Conservation (phyloP, 495 filamentous ascomycete genomes). For the Lasiosphaeriaceae sp. region DNA sequence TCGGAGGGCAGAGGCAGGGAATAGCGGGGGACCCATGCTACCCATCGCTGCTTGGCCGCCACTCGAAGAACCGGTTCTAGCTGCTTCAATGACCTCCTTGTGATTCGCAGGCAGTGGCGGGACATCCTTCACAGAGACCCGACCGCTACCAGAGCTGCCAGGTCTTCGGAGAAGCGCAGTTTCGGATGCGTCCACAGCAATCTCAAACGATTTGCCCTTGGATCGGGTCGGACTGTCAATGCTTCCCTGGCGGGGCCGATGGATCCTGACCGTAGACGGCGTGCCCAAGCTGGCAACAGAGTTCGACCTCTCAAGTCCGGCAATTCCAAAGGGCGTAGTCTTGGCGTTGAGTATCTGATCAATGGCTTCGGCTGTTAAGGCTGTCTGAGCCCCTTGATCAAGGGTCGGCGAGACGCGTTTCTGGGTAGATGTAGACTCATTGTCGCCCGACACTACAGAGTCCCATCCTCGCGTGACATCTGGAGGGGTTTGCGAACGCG, state of each 20-base stretch:
- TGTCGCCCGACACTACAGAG: slow-evolving; percentile 40
- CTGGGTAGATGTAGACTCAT: slow-evolving; percentile 26
- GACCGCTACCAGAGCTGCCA: slow-evolving; percentile 64
- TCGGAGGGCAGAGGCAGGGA: slow-evolving; percentile 76
- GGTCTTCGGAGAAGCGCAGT: slow-evolving; percentile 47
- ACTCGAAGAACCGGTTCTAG: slow-evolving; percentile 48
- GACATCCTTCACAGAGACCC: slow-evolving; percentile 23
- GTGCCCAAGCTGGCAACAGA: slow-evolving; percentile 26
- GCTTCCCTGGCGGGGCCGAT: slow-evolving; percentile 36
- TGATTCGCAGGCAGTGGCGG: slow-evolving; percentile 82
- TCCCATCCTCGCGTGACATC: slow-evolving; percentile 40
- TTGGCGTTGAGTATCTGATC: slow-evolving; percentile 57
- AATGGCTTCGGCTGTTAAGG: slow-evolving; percentile 67
- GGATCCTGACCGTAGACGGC: slow-evolving; percentile 31
- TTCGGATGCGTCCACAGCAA: slow-evolving; percentile 16
- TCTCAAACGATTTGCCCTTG: slow-evolving; percentile 29
- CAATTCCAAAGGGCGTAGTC: slow-evolving; percentile 26
- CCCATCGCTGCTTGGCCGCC: slow-evolving; percentile 43
- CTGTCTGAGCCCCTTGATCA: slow-evolving; percentile 71
- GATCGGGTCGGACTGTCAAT: slow-evolving; percentile 33
- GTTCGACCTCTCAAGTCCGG: slow-evolving; percentile 19
- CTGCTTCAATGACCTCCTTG: slow-evolving; percentile 78
- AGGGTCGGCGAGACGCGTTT: slow-evolving; percentile 40
- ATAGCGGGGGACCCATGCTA: slow-evolving; percentile 79
- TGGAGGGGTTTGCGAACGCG: slow-evolving; percentile 28